These are phyloP conservation scores for Plasmopara halstedii DNA, from an alignment of 352 stramenopile genomes.

Conservation along the genomic window DNA sequence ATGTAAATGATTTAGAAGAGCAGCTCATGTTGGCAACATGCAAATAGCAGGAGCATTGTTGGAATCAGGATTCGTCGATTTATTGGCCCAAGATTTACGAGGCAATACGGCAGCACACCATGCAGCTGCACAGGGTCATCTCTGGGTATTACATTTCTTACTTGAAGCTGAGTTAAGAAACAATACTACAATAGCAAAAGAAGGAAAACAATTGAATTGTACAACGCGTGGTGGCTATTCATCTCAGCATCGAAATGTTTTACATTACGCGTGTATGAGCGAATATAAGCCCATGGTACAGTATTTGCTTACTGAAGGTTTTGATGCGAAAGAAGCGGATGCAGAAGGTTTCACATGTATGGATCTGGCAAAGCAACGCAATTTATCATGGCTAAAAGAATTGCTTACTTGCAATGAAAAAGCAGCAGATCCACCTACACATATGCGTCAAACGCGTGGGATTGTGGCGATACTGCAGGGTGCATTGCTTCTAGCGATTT, in stretches of 20 bases:
- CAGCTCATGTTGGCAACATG: conserved; percentile 62
- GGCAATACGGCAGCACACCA: conserved; percentile 69
- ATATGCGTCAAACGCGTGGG: conserved; percentile 44
- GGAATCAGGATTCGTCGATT: conserved; percentile 36
- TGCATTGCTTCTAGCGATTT: conserved; percentile 33
- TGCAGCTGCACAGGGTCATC: conserved; percentile 54
- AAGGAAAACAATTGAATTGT: conserved; percentile 10
- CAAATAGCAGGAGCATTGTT: conserved; percentile 52
- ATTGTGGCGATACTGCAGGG: conserved; percentile 46
- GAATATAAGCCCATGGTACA: conserved; percentile 63
- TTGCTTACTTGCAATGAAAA: conserved; percentile 31
- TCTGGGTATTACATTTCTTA: conserved; percentile 72
- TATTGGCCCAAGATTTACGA: conserved; percentile 40
- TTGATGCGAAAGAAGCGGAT: conserved; percentile 41
- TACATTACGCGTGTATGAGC: conserved; percentile 57
- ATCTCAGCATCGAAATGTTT: conserved; percentile 24
- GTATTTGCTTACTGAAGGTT: conserved; percentile 52
- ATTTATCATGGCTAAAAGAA: conserved; percentile 42
- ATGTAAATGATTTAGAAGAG: conserved; percentile 30
- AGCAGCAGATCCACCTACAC: conserved; percentile 36
- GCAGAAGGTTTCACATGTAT: conserved; percentile 36
- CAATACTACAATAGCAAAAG: conserved; percentile 13
- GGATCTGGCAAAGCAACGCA: conserved; percentile 30
- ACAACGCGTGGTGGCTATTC: conserved; percentile 27
- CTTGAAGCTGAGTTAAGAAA: conserved; percentile 36